A percentile compares a stretch with the other conserved stretches of the same genome.
Conservation (phyloP, 805 yeast genomes). For the Suhomyces sp. region DNA sequence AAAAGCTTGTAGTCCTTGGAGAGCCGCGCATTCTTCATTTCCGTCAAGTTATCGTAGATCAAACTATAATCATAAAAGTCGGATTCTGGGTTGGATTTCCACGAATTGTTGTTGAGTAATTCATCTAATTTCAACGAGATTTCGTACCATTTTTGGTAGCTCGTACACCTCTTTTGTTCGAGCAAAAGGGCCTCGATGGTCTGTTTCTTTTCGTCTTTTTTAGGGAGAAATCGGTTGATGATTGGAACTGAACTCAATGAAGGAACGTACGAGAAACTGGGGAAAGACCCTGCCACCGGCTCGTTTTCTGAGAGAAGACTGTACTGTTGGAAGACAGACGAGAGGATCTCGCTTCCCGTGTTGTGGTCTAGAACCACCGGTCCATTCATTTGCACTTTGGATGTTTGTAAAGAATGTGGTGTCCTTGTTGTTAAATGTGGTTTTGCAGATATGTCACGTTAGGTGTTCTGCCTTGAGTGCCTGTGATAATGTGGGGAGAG, state of each 20-base stretch:
- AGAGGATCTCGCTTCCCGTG: constrained; percentile 2
- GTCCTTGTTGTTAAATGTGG: too few relatives aligned
- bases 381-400: too few relatives aligned
- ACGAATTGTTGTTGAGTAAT: constrained; percentile 58
- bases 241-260: constrained; percentile 14
- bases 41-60: constrained; percentile 50
- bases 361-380: too few relatives aligned
- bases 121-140: constrained; percentile 64
- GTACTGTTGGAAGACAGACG: constrained; percentile 6
- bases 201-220: constrained; percentile 20
- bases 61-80: constrained; percentile 72
- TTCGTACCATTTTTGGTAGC: constrained; percentile 65
- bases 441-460: too few relatives aligned
- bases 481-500: too few relatives aligned
- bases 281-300: not conserved
- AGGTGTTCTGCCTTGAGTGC: too few relatives aligned
- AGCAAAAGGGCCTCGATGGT: constrained; percentile 23
- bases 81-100: constrained; percentile 68
- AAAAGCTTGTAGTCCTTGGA: constrained; percentile 58
- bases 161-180: constrained; percentile 36
- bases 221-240: constrained; percentile 19
- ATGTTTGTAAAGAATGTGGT: too few relatives aligned
- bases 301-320: not conserved
- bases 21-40: constrained; percentile 59
- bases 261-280: not conserved